Percentiles rank a stretch among this genome's conserved stretches.
phyloP scores from a whole-genome alignment of 2,329 filamentous ascomycete species.

The Gyromitra esculenta region DNA sequence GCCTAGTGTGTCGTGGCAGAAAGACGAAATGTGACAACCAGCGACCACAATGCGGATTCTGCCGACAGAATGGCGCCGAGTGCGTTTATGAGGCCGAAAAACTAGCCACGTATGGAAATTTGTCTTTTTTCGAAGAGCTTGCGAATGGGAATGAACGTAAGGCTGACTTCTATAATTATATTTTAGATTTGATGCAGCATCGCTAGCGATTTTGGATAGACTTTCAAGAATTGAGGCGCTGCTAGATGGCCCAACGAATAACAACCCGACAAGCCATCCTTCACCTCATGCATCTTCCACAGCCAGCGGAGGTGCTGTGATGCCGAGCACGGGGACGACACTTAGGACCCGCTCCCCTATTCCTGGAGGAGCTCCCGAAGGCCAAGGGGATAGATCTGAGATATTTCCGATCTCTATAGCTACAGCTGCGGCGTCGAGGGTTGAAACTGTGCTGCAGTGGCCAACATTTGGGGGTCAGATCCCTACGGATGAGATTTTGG shows the following conservation, averaged over 20 bases:
- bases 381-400: constrained; percentile 29
- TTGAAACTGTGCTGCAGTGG: constrained; percentile 59
- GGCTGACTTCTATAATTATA: neutral
- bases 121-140: neutral
- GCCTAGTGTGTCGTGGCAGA: constrained; percentile 60
- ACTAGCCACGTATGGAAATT: constrained; percentile 48
- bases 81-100: constrained; percentile 59
- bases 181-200: constrained; percentile 60
- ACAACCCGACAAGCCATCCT: constrained; percentile 33
- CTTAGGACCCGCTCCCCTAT: constrained; percentile 37
- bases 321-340: constrained; percentile 17
- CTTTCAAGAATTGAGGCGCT: constrained; percentile 57
- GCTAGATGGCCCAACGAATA: constrained; percentile 45
- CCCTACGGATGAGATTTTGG: constrained; percentile 47
- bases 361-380: constrained; percentile 16
- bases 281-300: constrained; percentile 44
- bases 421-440: constrained; percentile 51
- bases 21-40: constrained; percentile 62
- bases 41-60: constrained; percentile 61
- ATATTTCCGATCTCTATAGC: constrained; percentile 47
- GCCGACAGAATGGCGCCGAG: constrained; percentile 59
- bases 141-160: neutral
- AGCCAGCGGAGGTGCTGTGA: constrained; percentile 35
- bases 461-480: constrained; percentile 57
- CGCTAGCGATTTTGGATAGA: constrained; percentile 59